phyloP scores from a whole-genome alignment of 805 yeast species.

The Zygoascus bituminiphila region DNA sequence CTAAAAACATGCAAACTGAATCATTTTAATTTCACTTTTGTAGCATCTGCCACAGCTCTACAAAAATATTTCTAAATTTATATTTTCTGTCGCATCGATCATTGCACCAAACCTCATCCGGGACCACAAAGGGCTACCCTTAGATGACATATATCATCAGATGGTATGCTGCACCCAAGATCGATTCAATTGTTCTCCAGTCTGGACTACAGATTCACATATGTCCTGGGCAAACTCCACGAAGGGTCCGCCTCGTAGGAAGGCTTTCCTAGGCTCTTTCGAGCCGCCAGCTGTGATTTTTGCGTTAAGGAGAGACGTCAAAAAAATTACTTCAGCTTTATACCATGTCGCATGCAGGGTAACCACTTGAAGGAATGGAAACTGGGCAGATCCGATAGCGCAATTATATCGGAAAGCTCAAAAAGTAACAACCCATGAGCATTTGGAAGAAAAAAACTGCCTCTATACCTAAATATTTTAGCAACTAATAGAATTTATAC shows the following conservation, averaged over 20 bases:
- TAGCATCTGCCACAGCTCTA: neutral
- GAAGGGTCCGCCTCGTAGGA: slow-evolving; percentile 31
- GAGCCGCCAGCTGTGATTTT: slow-evolving; percentile 23
- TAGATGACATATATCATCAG: slow-evolving; percentile 32
- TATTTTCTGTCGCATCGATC: slow-evolving; percentile 38
- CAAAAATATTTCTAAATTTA: neutral
- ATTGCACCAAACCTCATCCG: slow-evolving; percentile 57
- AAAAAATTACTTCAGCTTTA: neutral
- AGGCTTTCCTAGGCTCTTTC: slow-evolving; percentile 22
- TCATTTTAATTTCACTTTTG: neutral
- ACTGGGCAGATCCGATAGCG: neutral
- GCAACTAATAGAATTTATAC: no score
- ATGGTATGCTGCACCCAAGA: slow-evolving; percentile 64
- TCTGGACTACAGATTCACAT: slow-evolving; percentile 31
- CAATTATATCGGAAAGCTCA: neutral
- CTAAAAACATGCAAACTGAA: neutral
- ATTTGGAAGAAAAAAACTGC: no score
- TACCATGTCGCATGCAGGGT: neutral
- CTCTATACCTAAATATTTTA: no score
- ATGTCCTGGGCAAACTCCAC: slow-evolving; percentile 31
- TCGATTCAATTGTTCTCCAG: slow-evolving; percentile 44
- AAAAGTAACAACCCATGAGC: neutral
- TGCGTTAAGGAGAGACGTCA: slow-evolving; percentile 23
- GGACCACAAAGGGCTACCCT: slow-evolving; percentile 60
- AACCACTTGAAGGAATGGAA: neutral